Evolutionary conservation across 176 grass and related monocot genomes (phyloP), one percentile per base, ranked within the genome.

Genomic region (Musa troglodytarum): DNA sequence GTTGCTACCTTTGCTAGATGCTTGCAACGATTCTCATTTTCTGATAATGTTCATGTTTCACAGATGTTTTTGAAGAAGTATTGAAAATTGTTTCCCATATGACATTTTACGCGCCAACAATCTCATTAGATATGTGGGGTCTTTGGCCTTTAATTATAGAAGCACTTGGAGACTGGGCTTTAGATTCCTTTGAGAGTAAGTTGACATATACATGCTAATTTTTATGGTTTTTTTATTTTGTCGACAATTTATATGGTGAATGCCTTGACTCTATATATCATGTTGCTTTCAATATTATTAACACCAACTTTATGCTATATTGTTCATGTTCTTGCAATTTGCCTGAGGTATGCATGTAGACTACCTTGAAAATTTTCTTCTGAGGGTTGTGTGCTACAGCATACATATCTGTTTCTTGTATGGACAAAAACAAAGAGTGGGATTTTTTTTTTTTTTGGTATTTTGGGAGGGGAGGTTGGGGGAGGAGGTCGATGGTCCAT

Each of bases 21-120:
- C 23, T 59, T 43, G 5, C 15, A 5, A 34, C 14, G 11, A 67
- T 12, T 67, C 1, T 26, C 2, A 13, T 51, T 10, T 70, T 21
- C 17, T 50, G 43, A 50, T 19, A 28, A 49, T 73, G 6, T 54
- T 53, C 52, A 13, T 73, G 29, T 79, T 64, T 29, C 28, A 14
- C 85, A 96, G 92, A 92, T 96, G 86, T 96, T 79, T 96, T 91
- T 73, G 92, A 92, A 81, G 92, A 96, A 91, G 86, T 96, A 77
- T 77, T 96, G 54, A 88, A 96, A 85, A 91, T 96, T 81, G 80
- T 91, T 26, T 96, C 92, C 20, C 92, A 96, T 70, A 92, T 96
- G 89, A 89, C 89, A 56, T 89, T 96, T 83, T 92, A 87, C 75
- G 92, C 92, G 0, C 92, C 89, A 53, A 85, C 92, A 19, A 92